Conservation (phyloP, 371 early-diverging fungal genomes). For the Circinella minor region DNA sequence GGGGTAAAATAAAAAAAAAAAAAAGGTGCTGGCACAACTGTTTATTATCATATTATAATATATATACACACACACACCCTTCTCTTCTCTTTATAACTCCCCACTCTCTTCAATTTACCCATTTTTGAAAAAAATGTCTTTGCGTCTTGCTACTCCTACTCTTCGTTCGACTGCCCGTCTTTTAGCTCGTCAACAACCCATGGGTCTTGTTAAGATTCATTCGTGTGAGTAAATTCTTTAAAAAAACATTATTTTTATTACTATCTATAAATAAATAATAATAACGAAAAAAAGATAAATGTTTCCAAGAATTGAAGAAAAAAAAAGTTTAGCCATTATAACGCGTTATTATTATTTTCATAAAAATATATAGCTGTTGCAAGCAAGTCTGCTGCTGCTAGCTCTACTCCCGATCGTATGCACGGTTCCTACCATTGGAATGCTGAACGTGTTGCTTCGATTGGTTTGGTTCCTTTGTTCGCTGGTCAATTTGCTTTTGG, state of each 20-base stretch:
- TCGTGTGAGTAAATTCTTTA: slow-evolving; percentile 39
- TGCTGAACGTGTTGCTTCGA: slow-evolving; percentile 81
- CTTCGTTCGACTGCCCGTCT: slow-evolving; percentile 45
- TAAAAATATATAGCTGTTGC: slow-evolving; percentile 25
- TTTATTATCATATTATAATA: neutral
- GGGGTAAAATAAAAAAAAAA: neutral
- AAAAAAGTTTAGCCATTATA: too few relatives aligned
- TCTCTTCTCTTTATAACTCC: slow-evolving; percentile 6
- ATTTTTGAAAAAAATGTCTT: slow-evolving; percentile 29
- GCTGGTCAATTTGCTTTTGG: slow-evolving; percentile 78
- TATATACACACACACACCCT: neutral
- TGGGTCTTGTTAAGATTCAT: slow-evolving; percentile 57
- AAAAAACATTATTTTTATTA: neutral
- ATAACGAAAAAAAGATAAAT: neutral
- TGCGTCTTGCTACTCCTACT: slow-evolving; percentile 48
- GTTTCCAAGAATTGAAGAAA: too few relatives aligned
- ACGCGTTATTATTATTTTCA: too few relatives aligned
- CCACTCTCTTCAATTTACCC: slow-evolving; percentile 10
- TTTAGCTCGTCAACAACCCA: slow-evolving; percentile 46
- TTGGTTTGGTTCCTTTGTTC: slow-evolving; percentile 80
- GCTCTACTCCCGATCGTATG: slow-evolving; percentile 44
- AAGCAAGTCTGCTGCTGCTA: slow-evolving; percentile 28
- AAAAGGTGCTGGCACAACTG: neutral
- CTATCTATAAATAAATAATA: neutral
- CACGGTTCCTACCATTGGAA: slow-evolving; percentile 82